Percentiles rank a stretch among this genome's conserved stretches.
These are phyloP conservation scores for Amoebophrya sp. DNA, from an alignment of 169 alveolate genomes.

Conservation along the genomic window DNA sequence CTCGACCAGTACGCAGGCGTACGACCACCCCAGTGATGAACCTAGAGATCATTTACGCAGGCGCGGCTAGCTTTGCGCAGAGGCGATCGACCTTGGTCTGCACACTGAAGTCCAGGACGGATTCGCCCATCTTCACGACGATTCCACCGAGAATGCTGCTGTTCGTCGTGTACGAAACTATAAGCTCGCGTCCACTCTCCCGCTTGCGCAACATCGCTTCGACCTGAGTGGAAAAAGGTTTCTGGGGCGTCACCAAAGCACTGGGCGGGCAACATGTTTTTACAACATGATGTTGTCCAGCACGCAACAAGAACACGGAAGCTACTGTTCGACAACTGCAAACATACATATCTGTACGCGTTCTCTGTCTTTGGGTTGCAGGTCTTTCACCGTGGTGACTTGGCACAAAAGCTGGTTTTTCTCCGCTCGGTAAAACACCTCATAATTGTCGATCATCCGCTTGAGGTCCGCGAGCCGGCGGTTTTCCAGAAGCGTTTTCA, in stretches of 20 bases:
- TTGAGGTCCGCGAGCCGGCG: not conserved
- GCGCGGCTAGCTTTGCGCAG: not conserved
- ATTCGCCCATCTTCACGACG: not conserved
- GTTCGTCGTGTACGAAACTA: not conserved
- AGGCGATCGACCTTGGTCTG: not conserved
- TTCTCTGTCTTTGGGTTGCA: not conserved
- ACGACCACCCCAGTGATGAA: too few relatives aligned
- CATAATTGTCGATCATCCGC: slow-evolving; percentile 20
- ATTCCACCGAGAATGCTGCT: not conserved
- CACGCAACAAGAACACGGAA: too few relatives aligned
- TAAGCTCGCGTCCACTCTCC: slow-evolving; percentile 9
- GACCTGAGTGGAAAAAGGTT: not conserved
- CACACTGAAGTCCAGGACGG: not conserved
- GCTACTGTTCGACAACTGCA: too few relatives aligned
- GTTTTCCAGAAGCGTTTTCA: not conserved
- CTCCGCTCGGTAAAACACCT: not conserved
- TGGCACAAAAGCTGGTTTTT: not conserved
- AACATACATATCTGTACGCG: too few relatives aligned
- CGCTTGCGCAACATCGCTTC: not conserved
- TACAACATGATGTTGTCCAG: too few relatives aligned
- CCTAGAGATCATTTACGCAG: too few relatives aligned
- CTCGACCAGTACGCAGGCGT: too few relatives aligned
- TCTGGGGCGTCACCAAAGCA: not conserved
- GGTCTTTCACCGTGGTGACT: not conserved
- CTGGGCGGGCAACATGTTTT: too few relatives aligned